Base-by-base conservation (phyloP, 495 filamentous ascomycete genomes). In the Penicillium bialowiezense region DNA sequence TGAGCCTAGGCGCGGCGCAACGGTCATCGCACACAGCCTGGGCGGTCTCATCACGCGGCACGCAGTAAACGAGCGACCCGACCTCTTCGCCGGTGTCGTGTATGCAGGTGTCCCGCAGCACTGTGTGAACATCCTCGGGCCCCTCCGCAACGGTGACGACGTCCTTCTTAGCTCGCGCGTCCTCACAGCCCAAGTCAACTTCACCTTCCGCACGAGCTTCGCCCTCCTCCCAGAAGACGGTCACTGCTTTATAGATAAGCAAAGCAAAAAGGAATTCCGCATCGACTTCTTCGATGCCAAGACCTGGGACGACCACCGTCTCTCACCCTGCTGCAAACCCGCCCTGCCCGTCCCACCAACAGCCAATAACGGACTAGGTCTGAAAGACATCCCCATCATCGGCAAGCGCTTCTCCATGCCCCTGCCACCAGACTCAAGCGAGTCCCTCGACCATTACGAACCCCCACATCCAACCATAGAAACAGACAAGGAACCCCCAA, bases 161-260 rank as follows among this genome's bases (percentile, higher is more conserved):
- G 93, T 97, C 1, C 75, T 96, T 3, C 70, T 98, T 28, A 95
- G 90, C 60, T 90, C 90, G 17, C 88, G 89, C 48, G 88, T 97
- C 2, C 76, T 98, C 2, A 96, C 91, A 1, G 91, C 93, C 0
- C 90, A 96, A 65, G 91, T 96, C 41, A 95, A 92, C 65, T 97
- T 98, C 67, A 90, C 88, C 1, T 80, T 98, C 33, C 86, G 92
- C 6, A 96, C 89, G 2, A 88, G 80, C 45, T 98, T 86, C 56
- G 80, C 85, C 17, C 84, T 97, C 17, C 77, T 98, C 1, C 92
- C 93, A 3, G 87, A 96, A 50, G 84, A 91, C 56, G 91, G 91
- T 0, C 80, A 82, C 60, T 95, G 91, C 67, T 98, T 96, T 60
- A 77, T 96, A 57, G 83, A 96, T 70, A 88, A 86, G 53, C 61